Conservation (phyloP, 345 rosid genomes). For the Rhizophora apiculata region DNA sequence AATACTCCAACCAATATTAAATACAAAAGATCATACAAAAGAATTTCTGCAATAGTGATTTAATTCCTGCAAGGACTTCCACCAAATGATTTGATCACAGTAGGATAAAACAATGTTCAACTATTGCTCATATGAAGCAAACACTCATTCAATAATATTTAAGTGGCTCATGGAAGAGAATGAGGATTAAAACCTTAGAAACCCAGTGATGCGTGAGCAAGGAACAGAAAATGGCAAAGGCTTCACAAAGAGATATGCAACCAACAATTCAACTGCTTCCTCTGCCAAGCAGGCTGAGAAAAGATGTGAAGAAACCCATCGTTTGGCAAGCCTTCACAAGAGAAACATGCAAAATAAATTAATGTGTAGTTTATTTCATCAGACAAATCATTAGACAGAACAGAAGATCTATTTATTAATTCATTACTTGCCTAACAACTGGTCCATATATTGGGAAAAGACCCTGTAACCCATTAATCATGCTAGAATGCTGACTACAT, state of each 20-base stretch:
- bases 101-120: too few relatives aligned
- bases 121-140: neutral
- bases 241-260: constrained; percentile 72
- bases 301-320: constrained; percentile 90
- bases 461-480: constrained; percentile 83
- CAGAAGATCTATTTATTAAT: constrained; percentile 11
- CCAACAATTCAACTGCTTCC: constrained; percentile 83
- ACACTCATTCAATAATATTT: neutral
- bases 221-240: constrained; percentile 79
- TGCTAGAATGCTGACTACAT: constrained; percentile 84
- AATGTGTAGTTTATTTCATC: neutral
- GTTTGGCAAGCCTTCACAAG: constrained; percentile 76
- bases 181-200: constrained; percentile 56
- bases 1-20: neutral
- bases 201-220: constrained; percentile 76
- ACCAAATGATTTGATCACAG: too few relatives aligned
- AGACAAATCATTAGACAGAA: constrained; percentile 1
- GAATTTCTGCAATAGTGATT: too few relatives aligned
- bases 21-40: neutral
- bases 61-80: too few relatives aligned
- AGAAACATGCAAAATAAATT: constrained; percentile 6
- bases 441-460: constrained; percentile 60
- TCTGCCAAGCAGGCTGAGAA: constrained; percentile 87
- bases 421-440: constrained; percentile 57
- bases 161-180: constrained; percentile 6